phyloP scores from a whole-genome alignment of 2,329 filamentous ascomycete species.

The Aciculosporium take region DNA sequence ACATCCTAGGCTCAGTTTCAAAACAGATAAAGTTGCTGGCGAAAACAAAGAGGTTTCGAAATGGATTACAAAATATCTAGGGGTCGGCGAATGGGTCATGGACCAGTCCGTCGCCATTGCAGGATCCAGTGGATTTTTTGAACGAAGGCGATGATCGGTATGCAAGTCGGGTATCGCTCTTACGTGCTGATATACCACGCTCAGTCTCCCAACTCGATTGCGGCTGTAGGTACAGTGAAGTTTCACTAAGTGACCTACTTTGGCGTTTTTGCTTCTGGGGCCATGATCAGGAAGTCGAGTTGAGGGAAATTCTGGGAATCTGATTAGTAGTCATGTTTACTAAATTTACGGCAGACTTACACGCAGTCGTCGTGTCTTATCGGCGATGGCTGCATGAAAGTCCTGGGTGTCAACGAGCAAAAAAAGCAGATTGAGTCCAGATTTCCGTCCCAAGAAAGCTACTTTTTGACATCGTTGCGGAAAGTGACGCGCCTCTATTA shows the following conservation, averaged over 20 bases:
- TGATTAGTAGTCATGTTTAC: not conserved
- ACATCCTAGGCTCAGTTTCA: slow-evolving; percentile 57
- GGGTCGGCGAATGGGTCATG: slow-evolving; percentile 95
- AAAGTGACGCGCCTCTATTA: too few species aligned
- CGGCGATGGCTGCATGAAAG: not conserved
- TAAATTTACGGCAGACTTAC: too few species aligned
- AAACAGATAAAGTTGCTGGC: slow-evolving; percentile 64
- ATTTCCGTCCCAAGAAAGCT: not conserved
- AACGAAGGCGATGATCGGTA: slow-evolving; percentile 57
- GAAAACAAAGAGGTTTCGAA: slow-evolving; percentile 72
- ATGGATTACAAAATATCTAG: slow-evolving; percentile 89
- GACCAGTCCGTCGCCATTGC: slow-evolving; percentile 90
- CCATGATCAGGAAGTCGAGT: not conserved
- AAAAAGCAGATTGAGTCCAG: not conserved
- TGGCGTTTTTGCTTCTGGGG: not conserved
- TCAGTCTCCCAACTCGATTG: not conserved
- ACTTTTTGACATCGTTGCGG: too few species aligned
- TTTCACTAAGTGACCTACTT: not conserved
- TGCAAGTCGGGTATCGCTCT: not conserved
- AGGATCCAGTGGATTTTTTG: slow-evolving; percentile 78
- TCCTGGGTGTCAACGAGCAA: not conserved
- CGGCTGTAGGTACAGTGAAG: not conserved
- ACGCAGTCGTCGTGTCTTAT: not conserved
- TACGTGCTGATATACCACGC: not conserved
- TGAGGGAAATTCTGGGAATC: not conserved